Evolutionary conservation across 1,284 basidiomycete genomes (phyloP), one percentile per base, ranked within the genome.

Genomic region (Cryptococcus sp.): DNA sequence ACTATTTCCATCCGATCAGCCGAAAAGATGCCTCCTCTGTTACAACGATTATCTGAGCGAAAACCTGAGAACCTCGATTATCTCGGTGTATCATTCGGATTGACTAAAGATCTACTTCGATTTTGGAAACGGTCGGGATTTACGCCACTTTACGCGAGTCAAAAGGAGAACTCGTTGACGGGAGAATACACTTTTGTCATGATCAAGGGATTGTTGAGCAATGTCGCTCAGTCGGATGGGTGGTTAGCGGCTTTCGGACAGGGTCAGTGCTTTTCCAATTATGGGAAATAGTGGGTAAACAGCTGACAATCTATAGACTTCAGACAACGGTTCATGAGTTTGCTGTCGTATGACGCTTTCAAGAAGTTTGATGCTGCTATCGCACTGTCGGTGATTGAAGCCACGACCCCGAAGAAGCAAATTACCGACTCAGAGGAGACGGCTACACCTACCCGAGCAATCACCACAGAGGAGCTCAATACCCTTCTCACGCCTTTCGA

Each of bases 41-140:
- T 99, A 1, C 91, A 95, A 70, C 85, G 92, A 3, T 82, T 99
- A 5, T 86, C 88, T 1, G 94, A 98, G 73, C 84, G 88, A 41
- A 88, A 88, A 74, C 95, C 96, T 0, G 94, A 98, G 70, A 81
- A 79, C 46, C 80, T 99, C 36, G 95, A 98, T 76, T 99, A 96
- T 75, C 81, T 99, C 5, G 95, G 96, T 46, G 95, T 98, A 0
- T 95, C 91, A 33, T 98, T 96, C 72, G 96, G 96, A 8, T 80
- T 98, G 49, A 98, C 95, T 0, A 83, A 90, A 3, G 86, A 85
- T 64, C 81, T 99, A 1, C 83, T 98, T 52, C 82, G 90, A 81
- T 99, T 98, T 79, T 98, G 96, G 96, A 98, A 97, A 78, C 84
- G 89, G 41, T 85, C 86, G 1, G 91, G 91, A 13, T 98, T 89